phyloP scores from a whole-genome alignment of 2,329 filamentous ascomycete genomes.

The Trichophyton verrucosum region DNA sequence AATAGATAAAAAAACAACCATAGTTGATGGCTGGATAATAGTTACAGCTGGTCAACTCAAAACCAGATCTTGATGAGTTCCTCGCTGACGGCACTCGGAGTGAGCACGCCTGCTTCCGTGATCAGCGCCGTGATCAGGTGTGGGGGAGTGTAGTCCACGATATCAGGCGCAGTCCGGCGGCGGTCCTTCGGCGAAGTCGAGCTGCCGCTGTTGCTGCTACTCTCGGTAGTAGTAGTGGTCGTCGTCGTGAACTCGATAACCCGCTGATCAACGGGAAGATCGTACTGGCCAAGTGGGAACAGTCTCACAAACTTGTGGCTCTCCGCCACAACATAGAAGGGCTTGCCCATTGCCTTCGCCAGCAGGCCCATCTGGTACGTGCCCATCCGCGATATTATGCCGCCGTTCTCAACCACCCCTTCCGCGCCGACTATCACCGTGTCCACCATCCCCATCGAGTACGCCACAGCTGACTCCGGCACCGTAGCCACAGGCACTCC shows the following conservation, averaged over 20 bases:
- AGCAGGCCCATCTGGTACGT: constrained; percentile 75
- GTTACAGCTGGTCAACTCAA: constrained; percentile 16
- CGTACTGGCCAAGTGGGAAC: constrained; percentile 69
- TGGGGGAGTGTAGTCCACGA: constrained; percentile 44
- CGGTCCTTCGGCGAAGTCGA: neutral
- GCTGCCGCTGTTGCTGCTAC: constrained; percentile 29
- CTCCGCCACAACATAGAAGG: constrained; percentile 85
- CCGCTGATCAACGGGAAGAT: constrained; percentile 66
- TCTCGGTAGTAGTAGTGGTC: constrained; percentile 23
- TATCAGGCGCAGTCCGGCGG: constrained; percentile 9
- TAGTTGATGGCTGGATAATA: neutral
- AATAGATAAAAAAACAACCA: no score
- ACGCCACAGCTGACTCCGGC: constrained; percentile 61
- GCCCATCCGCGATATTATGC: constrained; percentile 78
- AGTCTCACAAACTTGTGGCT: constrained; percentile 93
- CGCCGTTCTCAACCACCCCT: constrained; percentile 86
- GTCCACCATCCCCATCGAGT: constrained; percentile 63
- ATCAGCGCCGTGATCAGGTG: constrained; percentile 52
- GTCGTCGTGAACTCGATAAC: constrained; percentile 62
- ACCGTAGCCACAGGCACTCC: constrained; percentile 78
- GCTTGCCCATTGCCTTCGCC: constrained; percentile 58
- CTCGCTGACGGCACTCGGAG: constrained; percentile 53
- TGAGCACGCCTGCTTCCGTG: constrained; percentile 51
- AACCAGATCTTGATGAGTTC: constrained; percentile 54
- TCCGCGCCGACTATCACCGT: constrained; percentile 58